Base-by-base conservation (phyloP, 176 grass and related monocot genomes). In the Rhynchospora tenuis region DNA sequence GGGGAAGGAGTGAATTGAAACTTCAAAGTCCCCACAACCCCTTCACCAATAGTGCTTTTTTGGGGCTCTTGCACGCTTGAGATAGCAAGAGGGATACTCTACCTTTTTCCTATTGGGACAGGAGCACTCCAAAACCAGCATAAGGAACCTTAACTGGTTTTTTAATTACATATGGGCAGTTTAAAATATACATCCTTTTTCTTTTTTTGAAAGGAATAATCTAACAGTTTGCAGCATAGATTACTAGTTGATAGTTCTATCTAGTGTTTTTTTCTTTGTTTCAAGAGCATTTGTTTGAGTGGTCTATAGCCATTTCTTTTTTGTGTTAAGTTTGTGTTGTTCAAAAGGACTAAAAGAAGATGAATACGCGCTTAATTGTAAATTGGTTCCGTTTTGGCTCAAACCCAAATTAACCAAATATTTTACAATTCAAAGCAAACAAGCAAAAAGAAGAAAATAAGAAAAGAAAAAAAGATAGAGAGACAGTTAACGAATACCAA, bases 1-100 rank as follows among this genome's bases (percentile, higher is more conserved):
- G 56, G 68, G 64, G 29, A 84, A 74, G 57, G n/a, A 59, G 50
- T 77, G 73, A 23, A 55, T 77, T 77, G 73, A 77, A 77, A 77
- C 56, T 77, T 77, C 50, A 54, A 4, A 77, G 73, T 56, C 73
- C 73, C 73, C 50, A 77, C 73, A 42, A 69, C 19, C 68, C 43
- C 47, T 55, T 56, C 73, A 56, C 47, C 48, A 38, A 38, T 77
- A 77, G 50, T 77, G 73, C 73, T 54, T 77, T 75, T 76, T 76
- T 76, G 48, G 73, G 73, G 73, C 45, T 52, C 24, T 56, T 77
- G 50, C 73, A 77, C 73, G 73, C 73, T 29, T 77, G 6, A n/a
- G 24, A 27, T 56, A 56, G 50, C 73, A 77, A 55, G 15, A 56
- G 50, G 26, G 73, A 71, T 16, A 9, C 38, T 45, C 31, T 2